Evolutionary conservation across 352 stramenopile species (phyloP), one percentile per base, ranked within the genome.

Genomic region (Globisporangium canariense): DNA sequence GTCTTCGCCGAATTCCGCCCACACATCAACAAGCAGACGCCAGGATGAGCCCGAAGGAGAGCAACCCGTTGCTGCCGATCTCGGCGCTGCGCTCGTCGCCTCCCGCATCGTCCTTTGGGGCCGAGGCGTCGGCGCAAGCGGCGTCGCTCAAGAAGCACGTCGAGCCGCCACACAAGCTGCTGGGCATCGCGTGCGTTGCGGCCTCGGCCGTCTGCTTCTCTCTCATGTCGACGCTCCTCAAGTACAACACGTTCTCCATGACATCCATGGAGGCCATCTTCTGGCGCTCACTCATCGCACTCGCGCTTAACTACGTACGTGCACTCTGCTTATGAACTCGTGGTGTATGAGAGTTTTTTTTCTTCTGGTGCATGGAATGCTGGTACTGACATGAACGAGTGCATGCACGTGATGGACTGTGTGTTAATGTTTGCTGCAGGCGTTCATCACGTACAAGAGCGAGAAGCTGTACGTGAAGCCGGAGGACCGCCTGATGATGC

Each of bases 261-360:
- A 84, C 83, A 11, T 88, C 86, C n/a, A 83, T 92, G 54, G 86
- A 94, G 60, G 78, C 76, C 56, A 83, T 94, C 68, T 89, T 94
- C 72, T 94, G 85, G 85, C 85, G 85, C 55, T 88, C 81, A 6
- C 34, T 76, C 36, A 74, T 89, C 25, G 76, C 76, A n/a, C 73
- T 87, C 40, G 1, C 60, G 2, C 73, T 89, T 62, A 93, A 91
- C 67, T 86, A 83, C 53, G 84, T 93, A 69, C 51, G 79, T 70
- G 55, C 36, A n/a, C n/a, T 51, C 9, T 28, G 9, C 3, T 32
- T 38, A n/a, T 55, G n/a, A 22, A 32, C 7, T 56, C 16, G 14
- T n/a, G 28, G 47, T 10, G 20, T 41, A 14, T 4, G 36, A 11
- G 36, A 41, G 36, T 3, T 41, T 10, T 10, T 10, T 41, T 4